phyloP scores from a whole-genome alignment of 768 basidiomycete species.

The Rhizopogon salebrosus region DNA sequence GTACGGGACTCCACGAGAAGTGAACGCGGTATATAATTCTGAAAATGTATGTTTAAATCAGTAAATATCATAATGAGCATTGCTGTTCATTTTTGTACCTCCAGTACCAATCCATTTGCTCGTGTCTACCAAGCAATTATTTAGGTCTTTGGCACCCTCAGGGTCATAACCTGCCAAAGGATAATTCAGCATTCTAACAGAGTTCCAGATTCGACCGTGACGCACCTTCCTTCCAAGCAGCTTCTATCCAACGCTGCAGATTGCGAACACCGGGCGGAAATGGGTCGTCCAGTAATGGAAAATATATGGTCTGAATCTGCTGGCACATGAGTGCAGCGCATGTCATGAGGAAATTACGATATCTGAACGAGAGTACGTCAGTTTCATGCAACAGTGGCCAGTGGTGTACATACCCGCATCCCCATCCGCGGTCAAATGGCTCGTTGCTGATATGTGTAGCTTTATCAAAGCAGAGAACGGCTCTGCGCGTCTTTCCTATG shows the following conservation, averaged over 20 bases:
- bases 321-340: conserved; percentile 73
- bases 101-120: conserved; percentile 78
- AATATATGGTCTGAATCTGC: conserved; percentile 54
- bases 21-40: conserved; percentile 81
- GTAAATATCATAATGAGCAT: not conserved
- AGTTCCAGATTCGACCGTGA: not conserved
- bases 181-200: not conserved
- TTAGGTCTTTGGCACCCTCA: conserved; percentile 60
- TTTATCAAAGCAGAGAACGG: conserved; percentile 58
- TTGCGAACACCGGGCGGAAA: conserved; percentile 65
- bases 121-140: conserved; percentile 46
- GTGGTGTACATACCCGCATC: conserved; percentile 53
- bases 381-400: not conserved
- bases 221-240: conserved; percentile 70
- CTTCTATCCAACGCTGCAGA: conserved; percentile 75
- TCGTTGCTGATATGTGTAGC: conserved; percentile 57
- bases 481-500: conserved; percentile 45
- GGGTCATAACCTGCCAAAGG: conserved; percentile 57
- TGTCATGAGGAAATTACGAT: conserved; percentile 79
- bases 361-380: conserved; percentile 37
- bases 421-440: conserved; percentile 63
- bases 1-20: conserved; percentile 77
- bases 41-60: conserved; percentile 5
- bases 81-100: conserved; percentile 43
- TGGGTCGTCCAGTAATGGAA: conserved; percentile 50